phyloP scores from a whole-genome alignment of 345 rosid genomes.

The Eucalyptus tenuipes region DNA sequence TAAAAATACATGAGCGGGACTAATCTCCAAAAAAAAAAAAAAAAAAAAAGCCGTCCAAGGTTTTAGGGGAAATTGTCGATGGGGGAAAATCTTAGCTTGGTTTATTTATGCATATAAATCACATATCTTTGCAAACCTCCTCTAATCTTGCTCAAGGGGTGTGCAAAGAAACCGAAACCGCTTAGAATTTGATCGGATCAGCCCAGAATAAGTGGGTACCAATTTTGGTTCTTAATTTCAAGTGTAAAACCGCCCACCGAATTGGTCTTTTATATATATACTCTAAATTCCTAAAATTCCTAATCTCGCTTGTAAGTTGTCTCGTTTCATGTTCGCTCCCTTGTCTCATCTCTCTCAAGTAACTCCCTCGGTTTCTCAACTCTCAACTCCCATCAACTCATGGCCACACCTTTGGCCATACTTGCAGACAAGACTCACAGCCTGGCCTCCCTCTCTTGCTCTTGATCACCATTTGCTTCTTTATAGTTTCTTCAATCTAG shows the following conservation, averaged over 20 bases:
- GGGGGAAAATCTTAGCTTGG: background rate
- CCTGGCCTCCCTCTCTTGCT: background rate
- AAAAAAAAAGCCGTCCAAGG: background rate
- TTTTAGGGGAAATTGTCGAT: background rate
- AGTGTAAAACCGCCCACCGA: fast-evolving
- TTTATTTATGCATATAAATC: background rate
- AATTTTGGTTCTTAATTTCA: too few relatives aligned
- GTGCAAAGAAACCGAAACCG: fast-evolving
- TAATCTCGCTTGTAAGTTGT: background rate
- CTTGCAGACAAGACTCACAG: fast-evolving
- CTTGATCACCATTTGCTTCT: background rate
- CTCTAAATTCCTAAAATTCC: too few relatives aligned
- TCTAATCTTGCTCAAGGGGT: too few relatives aligned
- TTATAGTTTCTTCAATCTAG: background rate
- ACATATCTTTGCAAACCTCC: background rate
- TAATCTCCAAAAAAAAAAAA: background rate
- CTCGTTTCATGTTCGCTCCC: background rate
- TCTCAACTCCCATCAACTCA: background rate
- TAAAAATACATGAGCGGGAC: background rate
- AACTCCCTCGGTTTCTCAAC: background rate
- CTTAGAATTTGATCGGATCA: fast-evolving
- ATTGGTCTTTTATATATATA: fast-evolving
- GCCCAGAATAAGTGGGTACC: fast-evolving
- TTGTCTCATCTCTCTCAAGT: background rate
- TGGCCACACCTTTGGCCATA: background rate